Percentiles rank a stretch among this genome's conserved stretches.
These are phyloP conservation scores for Neonectria faginata DNA, from an alignment of 2,329 filamentous ascomycete species.

Conservation along the genomic window DNA sequence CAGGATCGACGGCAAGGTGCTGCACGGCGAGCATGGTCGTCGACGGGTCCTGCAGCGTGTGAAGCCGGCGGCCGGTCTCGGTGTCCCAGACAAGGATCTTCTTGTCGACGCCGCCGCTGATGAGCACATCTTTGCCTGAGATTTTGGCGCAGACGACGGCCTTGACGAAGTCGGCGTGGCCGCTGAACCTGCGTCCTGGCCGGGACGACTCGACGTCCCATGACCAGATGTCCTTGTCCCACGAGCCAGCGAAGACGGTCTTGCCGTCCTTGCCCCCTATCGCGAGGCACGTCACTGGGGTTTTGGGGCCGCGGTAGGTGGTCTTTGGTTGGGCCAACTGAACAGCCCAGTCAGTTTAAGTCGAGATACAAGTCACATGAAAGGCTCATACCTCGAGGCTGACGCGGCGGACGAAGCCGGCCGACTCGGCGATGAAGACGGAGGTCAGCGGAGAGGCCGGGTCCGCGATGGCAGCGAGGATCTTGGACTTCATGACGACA, in stretches of 20 bases:
- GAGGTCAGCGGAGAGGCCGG: slow-evolving; percentile 67
- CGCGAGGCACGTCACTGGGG: slow-evolving; percentile 83
- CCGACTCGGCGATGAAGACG: slow-evolving; percentile 87
- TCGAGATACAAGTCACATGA: not conserved
- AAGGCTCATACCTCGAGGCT: slow-evolving; percentile 73
- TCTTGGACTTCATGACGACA: slow-evolving; percentile 84
- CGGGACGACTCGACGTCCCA: slow-evolving; percentile 75
- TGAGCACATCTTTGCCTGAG: slow-evolving; percentile 70
- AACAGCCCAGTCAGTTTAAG: slow-evolving; percentile 24
- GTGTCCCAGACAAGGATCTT: slow-evolving; percentile 88
- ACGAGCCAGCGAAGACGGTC: slow-evolving; percentile 86
- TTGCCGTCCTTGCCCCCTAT: slow-evolving; percentile 67
- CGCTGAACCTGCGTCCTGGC: slow-evolving; percentile 71
- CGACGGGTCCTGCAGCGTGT: slow-evolving; percentile 81
- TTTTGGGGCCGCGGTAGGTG: slow-evolving; percentile 78
- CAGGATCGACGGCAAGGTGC: slow-evolving; percentile 80
- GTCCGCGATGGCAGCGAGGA: slow-evolving; percentile 79
- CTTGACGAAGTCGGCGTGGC: slow-evolving; percentile 94
- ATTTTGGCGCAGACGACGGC: slow-evolving; percentile 74
- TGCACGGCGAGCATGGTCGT: slow-evolving; percentile 81
- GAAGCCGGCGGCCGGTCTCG: slow-evolving; percentile 73
- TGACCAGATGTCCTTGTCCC: slow-evolving; percentile 93
- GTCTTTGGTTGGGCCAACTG: slow-evolving; percentile 49
- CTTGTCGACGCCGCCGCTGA: slow-evolving; percentile 82
- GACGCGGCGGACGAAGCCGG: slow-evolving; percentile 81